Conservation (phyloP, 1,284 basidiomycete species). For the Prillingera fragicola region DNA sequence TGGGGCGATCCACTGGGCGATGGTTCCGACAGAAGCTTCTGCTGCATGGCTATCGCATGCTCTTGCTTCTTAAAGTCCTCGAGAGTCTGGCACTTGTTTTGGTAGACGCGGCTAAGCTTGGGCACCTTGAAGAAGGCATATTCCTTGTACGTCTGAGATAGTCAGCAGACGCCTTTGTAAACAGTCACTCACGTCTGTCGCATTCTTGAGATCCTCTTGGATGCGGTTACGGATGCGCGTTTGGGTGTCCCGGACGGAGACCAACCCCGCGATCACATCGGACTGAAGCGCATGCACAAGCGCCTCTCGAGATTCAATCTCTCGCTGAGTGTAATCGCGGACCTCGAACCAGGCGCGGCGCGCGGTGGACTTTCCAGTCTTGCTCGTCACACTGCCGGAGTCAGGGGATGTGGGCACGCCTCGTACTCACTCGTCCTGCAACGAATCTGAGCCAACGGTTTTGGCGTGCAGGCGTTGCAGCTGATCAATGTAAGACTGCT, state of each 20-base stretch:
- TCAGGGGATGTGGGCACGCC: not conserved
- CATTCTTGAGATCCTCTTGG: constrained; percentile 77
- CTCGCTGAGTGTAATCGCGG: constrained; percentile 73
- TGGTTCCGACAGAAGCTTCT: constrained; percentile 40
- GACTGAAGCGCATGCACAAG: constrained; percentile 63
- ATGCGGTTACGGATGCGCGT: constrained; percentile 81
- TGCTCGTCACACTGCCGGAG: constrained; percentile 46
- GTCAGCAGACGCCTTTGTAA: not conserved
- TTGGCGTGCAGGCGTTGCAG: constrained; percentile 65
- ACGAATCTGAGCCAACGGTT: constrained; percentile 59
- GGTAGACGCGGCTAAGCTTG: constrained; percentile 67
- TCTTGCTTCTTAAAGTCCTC: constrained; percentile 53
- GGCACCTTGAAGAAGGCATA: constrained; percentile 69
- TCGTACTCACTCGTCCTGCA: constrained; percentile 42
- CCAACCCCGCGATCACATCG: constrained; percentile 66
- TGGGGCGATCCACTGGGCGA: constrained; percentile 8
- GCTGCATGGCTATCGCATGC: constrained; percentile 43
- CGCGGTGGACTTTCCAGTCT: constrained; percentile 56
- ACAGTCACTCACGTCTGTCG: constrained; percentile 47
- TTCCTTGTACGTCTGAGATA: constrained; percentile 60
- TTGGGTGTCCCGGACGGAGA: constrained; percentile 65
- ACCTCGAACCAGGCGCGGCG: constrained; percentile 74
- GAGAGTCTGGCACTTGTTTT: constrained; percentile 72
- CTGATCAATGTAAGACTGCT: constrained; percentile 71
- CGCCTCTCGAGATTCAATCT: constrained; percentile 73